phyloP scores from a whole-genome alignment of 1,139 yeast genomes.

The Geotrichum fermentans region DNA sequence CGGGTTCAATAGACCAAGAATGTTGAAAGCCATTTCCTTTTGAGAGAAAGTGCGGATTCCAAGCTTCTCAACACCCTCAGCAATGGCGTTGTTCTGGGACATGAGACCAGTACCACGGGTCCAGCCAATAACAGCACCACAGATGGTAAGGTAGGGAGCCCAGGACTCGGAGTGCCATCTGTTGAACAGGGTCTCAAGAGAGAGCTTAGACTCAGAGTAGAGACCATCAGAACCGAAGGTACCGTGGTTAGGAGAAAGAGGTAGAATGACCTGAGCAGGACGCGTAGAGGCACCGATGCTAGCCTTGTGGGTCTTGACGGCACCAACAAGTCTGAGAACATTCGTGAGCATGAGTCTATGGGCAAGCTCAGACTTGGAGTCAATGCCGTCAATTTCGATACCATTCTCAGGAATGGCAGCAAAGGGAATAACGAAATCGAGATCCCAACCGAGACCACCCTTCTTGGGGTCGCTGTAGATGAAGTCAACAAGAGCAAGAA shows the following conservation, averaged over 20 bases:
- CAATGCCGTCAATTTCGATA: constrained; percentile 86
- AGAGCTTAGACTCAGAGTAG: constrained; percentile 93
- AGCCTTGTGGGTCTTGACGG: constrained; percentile 77
- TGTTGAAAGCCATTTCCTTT: constrained; percentile 98
- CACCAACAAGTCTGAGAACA: constrained; percentile 85
- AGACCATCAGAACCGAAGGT: constrained; percentile 97
- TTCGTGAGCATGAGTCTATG: constrained; percentile 98
- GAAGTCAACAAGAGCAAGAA: constrained; percentile 75
- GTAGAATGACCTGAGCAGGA: constrained; percentile 96
- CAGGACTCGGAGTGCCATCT: constrained; percentile 98
- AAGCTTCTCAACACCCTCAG: constrained; percentile 91
- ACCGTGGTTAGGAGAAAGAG: constrained; percentile 97
- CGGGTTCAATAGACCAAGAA: constrained; percentile 89
- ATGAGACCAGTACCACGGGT: constrained; percentile 99
- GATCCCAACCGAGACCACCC: constrained; percentile 96
- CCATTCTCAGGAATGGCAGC: constrained; percentile 98
- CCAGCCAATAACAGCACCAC: constrained; percentile 99
- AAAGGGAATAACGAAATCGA: constrained; percentile 92
- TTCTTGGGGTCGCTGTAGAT: constrained; percentile 76
- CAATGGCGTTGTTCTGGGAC: constrained; percentile 94
- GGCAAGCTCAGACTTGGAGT: constrained; percentile 93
- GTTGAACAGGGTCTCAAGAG: constrained; percentile 92
- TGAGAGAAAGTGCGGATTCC: constrained; percentile 98
- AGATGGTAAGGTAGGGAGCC: constrained; percentile 87
- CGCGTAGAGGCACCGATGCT: constrained; percentile 59